Evolutionary conservation across 108 stramenopile genomes (phyloP), one percentile per base, ranked within the genome.

Genomic region (Aurantiochytrium sp.): DNA sequence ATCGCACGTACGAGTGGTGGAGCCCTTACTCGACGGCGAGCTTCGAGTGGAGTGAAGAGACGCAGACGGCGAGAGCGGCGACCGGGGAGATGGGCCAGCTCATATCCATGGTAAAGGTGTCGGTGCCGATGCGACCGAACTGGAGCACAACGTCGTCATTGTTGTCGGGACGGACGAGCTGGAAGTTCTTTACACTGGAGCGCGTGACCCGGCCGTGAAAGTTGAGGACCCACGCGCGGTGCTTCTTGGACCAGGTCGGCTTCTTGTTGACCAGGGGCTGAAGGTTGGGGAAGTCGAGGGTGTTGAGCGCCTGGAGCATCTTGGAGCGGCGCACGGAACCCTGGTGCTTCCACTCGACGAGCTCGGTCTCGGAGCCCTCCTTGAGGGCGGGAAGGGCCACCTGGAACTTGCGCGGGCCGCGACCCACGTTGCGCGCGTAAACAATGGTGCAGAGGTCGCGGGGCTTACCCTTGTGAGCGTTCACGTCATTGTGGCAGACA

Each of bases 401-500:
- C 86, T 95, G 95, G 93, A 96, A 95, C 87, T 95, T 95, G 68
- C 96, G 91, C 4, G 96, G 96, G n/a, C 96, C 96, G 48, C 95
- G 90, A 19, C 91, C 90, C 6, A 95, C 93, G 48, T 96, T 96
- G 22, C 87, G 86, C 32, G 94, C 87, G 89, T 96, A 96, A 34
- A 95, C 37, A 50, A 96, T 91, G 52, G 85, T 93, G 31, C 95
- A 95, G 54, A 96, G 89, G 68, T 97, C 96, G 55, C 81, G 65
- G 4, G 94, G 93, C 48, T 88, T 59, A 1, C 86, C 37, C 86
- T 59, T 91, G 45, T 91, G 86, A 32, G 65, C 88, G 17, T 88
- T 69, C 10, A 89, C 90, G 39, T 88, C 90, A 59, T 89, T 86
- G 68, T 85, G 42, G 34, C 55, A 8, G 30, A 89, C 73, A 34